Evolutionary conservation across 371 early-diverging fungal species (phyloP), one percentile per base, ranked within the genome.

Genomic region (Entomophthora muscae): DNA sequence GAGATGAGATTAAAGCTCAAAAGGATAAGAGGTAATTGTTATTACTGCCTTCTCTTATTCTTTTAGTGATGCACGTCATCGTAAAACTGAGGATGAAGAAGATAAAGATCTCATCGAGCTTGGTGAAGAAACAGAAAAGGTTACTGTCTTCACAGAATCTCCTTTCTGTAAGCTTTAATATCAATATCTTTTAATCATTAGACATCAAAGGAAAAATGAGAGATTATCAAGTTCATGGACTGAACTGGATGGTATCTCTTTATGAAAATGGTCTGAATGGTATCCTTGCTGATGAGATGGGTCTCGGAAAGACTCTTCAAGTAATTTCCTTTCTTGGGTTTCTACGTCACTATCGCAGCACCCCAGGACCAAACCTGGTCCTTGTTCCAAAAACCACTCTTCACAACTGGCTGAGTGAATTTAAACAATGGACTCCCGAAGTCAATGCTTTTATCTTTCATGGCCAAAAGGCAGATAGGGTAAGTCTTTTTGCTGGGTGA

Each of bases 211-310:
- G 56, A 17, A 58, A 24, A n/a, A 78, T 99, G 72, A 80, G 95
- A 57, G 95, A 93, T 69, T 95, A 99, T 70, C 99, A 99, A 72
- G 67, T 99, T 22, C 90, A 95, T 66, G 99, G 99, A 26, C 78
- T 99, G 29, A 99, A 98, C 75, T 99, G 99, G 99, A 88, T 99
- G 80, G 85, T 99, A 23, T 94, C 90, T 0, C 78, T 99, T 61
- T 95, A 86, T 69, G 89, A 95, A 65, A 91, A 97, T 69, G 94
- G 94, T 23, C 91, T 99, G 70, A 99, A 98, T 71, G 97, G 99
- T 26, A 98, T 99, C 66, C 75, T 99, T 27, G 99, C 99, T 32
- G 99, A 99, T 77, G 99, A 98, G 76, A 98, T 98, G 98, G 99
- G 99, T 64, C 83, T 99, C 55, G 99, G 99, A 52, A 99, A 99